Percentiles rank a stretch among this genome's conserved stretches.
phyloP scores from a whole-genome alignment of 2,329 filamentous ascomycete species.

The Didymella pomorum region DNA sequence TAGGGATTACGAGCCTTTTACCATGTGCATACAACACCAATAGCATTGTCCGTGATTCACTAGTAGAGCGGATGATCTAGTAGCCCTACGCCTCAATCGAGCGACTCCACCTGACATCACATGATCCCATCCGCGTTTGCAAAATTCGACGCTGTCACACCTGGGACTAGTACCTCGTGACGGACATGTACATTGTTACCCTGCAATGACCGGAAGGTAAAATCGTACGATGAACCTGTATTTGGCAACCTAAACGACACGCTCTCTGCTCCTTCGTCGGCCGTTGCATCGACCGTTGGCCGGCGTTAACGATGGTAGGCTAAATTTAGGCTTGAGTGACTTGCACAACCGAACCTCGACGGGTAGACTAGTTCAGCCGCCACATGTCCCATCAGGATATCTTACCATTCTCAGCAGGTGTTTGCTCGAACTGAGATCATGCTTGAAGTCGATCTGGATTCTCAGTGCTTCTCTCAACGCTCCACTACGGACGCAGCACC shows the following conservation, averaged over 20 bases:
- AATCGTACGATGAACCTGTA: background rate
- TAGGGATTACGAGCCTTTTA: background rate
- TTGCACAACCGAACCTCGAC: background rate
- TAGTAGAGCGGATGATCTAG: background rate
- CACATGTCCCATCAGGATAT: background rate
- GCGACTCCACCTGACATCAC: background rate
- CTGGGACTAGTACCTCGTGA: background rate
- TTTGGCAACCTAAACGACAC: background rate
- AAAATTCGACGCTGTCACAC: background rate
- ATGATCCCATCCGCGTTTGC: background rate
- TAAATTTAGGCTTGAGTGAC: conserved; percentile 3
- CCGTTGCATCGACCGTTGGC: background rate
- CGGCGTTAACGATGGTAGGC: conserved; percentile 38
- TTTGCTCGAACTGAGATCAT: background rate
- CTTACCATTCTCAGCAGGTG: background rate
- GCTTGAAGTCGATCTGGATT: background rate
- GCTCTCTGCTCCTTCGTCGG: background rate
- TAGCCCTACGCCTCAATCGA: background rate
- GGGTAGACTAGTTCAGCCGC: background rate
- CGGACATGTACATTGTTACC: background rate
- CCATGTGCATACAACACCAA: background rate
- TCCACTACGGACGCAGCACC: background rate
- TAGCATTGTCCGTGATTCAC: background rate
- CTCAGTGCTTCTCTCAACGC: background rate
- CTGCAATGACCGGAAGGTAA: background rate